Evolutionary conservation across 2,329 filamentous ascomycete species (phyloP), one percentile per base, ranked within the genome.

Genomic region (Phialophora verrucosa): DNA sequence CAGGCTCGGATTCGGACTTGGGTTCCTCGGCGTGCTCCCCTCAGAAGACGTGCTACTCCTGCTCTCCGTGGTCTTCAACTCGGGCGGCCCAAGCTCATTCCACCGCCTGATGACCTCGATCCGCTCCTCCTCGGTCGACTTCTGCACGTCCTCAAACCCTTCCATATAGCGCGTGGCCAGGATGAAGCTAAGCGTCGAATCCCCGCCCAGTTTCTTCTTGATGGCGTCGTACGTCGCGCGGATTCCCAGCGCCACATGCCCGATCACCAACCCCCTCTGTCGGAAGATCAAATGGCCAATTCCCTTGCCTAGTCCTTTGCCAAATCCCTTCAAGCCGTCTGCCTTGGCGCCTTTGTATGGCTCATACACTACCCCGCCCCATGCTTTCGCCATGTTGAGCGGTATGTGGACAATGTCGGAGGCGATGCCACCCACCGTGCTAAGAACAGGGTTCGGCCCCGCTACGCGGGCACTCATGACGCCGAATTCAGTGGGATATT

Each of bases 401-500:
- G 90, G 47, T 88, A 88, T 56, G 93, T 83, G 25, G 93, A 93
- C 6, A 90, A 90, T 17, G 95, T 80, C 0, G 96, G 79, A 71
- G 0, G 93, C 91, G 50, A 87, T 86, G 0, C 91, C 88, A 17
- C 88, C 90, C 17, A 91, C 91, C 10, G 90, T 88, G 23, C 95
- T 85, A 0, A 92, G 91, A 91, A 73, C 85, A 87, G 0, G 92
- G 91, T 60, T 92, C 88, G 42, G 90, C 25, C 65, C 69, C 58
- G 54, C 67, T 23, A 59, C 50, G 31, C 55, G 63, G 5, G 56
- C 47, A 35, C 42, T 64, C 27, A 64, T 66, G 23, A 35, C 64
- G 25, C 62, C 70, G 66, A 70, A 87, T 66, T 92, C 90, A 0
- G 90, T 91, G 68, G 90, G 87, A 76, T 94, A 92, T 75, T 95